Percentiles rank a stretch among this genome's conserved stretches.
These are phyloP conservation scores for Fonsecaea pugnacius DNA, from an alignment of 2,329 filamentous ascomycete species.

Conservation along the genomic window DNA sequence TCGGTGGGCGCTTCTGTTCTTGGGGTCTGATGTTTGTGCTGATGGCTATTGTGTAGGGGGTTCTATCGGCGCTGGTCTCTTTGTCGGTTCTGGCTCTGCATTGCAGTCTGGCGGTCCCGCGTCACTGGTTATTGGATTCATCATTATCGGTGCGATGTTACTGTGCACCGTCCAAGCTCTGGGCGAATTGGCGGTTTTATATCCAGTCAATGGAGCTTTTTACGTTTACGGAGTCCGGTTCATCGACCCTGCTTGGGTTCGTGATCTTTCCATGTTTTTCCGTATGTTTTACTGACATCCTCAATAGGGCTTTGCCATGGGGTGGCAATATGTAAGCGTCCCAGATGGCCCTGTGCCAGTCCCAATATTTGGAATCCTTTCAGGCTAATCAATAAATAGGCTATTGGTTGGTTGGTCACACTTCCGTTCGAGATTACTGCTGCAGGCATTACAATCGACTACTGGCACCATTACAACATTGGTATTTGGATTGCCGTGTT, in stretches of 20 bases:
- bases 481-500: conserved; percentile 84
- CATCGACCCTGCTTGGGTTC: conserved; percentile 85
- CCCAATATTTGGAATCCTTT: background rate
- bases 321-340: conserved; percentile 74
- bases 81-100: conserved; percentile 38
- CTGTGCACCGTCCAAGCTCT: conserved; percentile 90
- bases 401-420: conserved; percentile 82
- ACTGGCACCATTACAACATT: conserved; percentile 47
- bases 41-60: conserved; percentile 38
- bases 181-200: conserved; percentile 87
- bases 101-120: conserved; percentile 46
- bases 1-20: conserved; percentile 25
- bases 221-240: conserved; percentile 90
- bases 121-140: conserved; percentile 49
- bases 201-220: conserved; percentile 89
- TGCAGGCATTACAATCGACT: conserved; percentile 59
- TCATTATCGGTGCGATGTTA: conserved; percentile 73
- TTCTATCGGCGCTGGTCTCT: conserved; percentile 44
- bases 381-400: conserved; percentile 40
- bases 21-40: background rate
- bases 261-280: conserved; percentile 1
- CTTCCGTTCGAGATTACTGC: conserved; percentile 85
- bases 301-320: conserved; percentile 76
- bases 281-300: background rate
- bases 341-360: background rate